A percentile compares a stretch with the other conserved stretches of the same genome.
Evolutionary conservation across 2,329 filamentous ascomycete species (phyloP).

Genomic region (Zasmidium cellare): DNA sequence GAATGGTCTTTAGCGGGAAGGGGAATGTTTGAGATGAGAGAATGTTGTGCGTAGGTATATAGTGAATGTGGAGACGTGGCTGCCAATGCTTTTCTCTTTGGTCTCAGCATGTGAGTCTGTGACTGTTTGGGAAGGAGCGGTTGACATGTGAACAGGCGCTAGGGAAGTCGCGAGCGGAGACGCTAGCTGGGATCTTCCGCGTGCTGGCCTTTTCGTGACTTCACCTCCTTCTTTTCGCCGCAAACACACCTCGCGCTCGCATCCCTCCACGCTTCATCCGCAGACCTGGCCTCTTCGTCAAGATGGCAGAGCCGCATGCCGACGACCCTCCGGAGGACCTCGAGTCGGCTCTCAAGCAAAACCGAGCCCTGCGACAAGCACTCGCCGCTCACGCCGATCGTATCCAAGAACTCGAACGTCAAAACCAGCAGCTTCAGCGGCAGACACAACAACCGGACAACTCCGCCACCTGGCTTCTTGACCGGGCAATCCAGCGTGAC

Average conservation of each 20-base stretch:
- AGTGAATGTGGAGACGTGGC: conserved; percentile 8
- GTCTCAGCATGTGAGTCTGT: not conserved
- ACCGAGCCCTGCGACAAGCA: not conserved
- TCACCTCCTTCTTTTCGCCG: not conserved
- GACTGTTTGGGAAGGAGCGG: not conserved
- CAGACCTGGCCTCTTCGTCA: not conserved
- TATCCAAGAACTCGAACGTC: no score
- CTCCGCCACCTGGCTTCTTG: not conserved
- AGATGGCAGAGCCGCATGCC: not conserved
- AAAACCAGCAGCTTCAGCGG: no score
- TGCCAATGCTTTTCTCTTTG: not conserved
- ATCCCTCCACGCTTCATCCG: not conserved
- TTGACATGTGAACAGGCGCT: not conserved
- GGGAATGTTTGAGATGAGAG: conserved; percentile 7
- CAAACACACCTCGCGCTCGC: not conserved
- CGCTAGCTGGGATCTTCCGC: not conserved
- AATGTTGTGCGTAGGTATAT: conserved; percentile 7
- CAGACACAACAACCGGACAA: no score
- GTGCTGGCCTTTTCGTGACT: not conserved
- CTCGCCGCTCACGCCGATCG: no score
- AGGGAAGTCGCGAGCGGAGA: not conserved
- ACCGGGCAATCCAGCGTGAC: not conserved
- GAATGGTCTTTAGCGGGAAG: not conserved
- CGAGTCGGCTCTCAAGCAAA: not conserved
- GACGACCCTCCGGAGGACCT: not conserved